Base-by-base conservation (phyloP, 192 early-diverging fungal genomes). In the Coemansia sp. region DNA sequence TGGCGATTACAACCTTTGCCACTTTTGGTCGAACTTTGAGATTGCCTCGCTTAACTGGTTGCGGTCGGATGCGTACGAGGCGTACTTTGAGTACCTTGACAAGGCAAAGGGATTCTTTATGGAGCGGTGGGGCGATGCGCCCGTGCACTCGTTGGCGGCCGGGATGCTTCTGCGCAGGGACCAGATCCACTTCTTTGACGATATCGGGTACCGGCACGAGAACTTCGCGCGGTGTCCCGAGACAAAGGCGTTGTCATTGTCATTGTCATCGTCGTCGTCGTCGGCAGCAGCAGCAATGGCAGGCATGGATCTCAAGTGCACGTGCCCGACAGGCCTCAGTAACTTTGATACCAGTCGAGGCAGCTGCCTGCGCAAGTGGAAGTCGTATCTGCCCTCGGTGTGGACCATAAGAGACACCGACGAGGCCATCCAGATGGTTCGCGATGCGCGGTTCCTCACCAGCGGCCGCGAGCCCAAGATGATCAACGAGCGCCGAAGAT, bases 21-120 rank as follows among this genome's bases (percentile, higher is more conserved):
- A 93, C 71, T 91, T 91, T 55, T 92, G 91, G 91, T 88, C 86
- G 15, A 93, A 93, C 63, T 93, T 92, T 70, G 92, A 93, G 68
- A 93, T 93, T 49, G 92, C 87, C 6, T 83, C 83, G 51, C 68
- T 92, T 8, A 73, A 85, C 49, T 84, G 90, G 41, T 86, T 88
- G 71, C 73, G 87, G 5, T 86, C 83, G 13, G 70, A 77, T 9
- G 69, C 63, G 4, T 93, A 93, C 68, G 68, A 78, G 6, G 72
- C 78, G 41, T 92, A 84, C 63, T 93, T 93, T 55, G 61, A 84
- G 15, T 87, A 81, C 40, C 67, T 93, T n/a, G 92, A 93, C 69
- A 36, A 72, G 36, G 83, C 84, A 0, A 85, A 86, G 10, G 90
- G 90, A 5, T 92, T 93, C 68, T 93, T 89, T 42, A 91, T 92